These are phyloP conservation scores for Termitomyces sp. DNA, from an alignment of 768 basidiomycete genomes.

Conservation along the genomic window DNA sequence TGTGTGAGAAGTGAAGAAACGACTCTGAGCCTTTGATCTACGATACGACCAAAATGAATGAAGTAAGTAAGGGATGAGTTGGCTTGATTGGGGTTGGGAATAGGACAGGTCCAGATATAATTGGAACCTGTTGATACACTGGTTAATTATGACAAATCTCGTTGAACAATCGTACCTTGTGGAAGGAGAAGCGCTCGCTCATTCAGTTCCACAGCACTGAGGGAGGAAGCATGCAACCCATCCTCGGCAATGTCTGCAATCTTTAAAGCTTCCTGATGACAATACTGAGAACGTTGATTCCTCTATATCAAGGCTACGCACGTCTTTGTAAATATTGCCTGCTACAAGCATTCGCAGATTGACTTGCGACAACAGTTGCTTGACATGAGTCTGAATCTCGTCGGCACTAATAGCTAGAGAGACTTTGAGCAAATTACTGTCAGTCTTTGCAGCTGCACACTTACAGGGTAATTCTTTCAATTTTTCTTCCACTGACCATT, in stretches of 20 bases:
- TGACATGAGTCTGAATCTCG: constrained; percentile 62
- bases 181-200: constrained; percentile 66
- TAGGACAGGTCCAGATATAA: constrained; percentile 54
- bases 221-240: constrained; percentile 49
- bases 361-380: constrained; percentile 54
- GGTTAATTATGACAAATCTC: not conserved
- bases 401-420: constrained; percentile 61
- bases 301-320: constrained; percentile 29
- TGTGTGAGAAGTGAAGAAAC: constrained; percentile 70
- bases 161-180: constrained; percentile 38
- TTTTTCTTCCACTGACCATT: constrained; percentile 77
- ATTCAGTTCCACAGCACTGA: constrained; percentile 51
- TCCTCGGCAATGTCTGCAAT: constrained; percentile 71
- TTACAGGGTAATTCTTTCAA: constrained; percentile 69
- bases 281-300: not conserved
- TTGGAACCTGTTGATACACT: constrained; percentile 53
- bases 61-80: constrained; percentile 89
- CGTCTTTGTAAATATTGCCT: constrained; percentile 85
- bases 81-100: constrained; percentile 80
- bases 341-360: constrained; percentile 70
- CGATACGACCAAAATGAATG: constrained; percentile 67
- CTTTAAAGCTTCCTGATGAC: constrained; percentile 62
- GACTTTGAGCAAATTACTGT: not conserved
- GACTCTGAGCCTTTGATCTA: constrained; percentile 61
- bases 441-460: constrained; percentile 20